Percentiles rank a stretch among this genome's conserved stretches.
Evolutionary conservation across 176 grass and related monocot species (phyloP).

Genomic region (Alopecurus myosuroides): DNA sequence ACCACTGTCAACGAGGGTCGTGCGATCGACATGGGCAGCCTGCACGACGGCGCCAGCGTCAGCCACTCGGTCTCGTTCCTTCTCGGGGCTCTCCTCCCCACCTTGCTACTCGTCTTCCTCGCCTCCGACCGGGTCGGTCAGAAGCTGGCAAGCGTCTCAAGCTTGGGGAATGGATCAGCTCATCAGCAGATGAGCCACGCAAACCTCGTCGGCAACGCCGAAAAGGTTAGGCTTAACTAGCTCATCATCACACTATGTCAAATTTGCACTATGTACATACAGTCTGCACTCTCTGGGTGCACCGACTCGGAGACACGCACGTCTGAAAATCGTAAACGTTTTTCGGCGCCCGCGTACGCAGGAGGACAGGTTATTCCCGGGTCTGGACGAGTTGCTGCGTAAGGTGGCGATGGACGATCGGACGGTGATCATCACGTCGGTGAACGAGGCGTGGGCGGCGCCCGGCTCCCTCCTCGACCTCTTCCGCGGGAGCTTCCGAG

Average conservation of each 20-base stretch:
- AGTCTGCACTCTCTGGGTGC: not conserved
- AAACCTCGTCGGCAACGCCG: not conserved
- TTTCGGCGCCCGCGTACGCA: not conserved
- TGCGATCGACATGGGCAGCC: not conserved
- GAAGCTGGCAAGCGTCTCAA: not conserved
- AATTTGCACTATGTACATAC: too few species aligned
- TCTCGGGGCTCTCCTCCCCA: not conserved
- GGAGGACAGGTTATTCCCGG: not conserved
- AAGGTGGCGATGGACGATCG: slow-evolving; percentile 25
- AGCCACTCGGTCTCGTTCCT: slow-evolving; percentile 1
- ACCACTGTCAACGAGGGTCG: not conserved
- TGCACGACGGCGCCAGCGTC: not conserved
- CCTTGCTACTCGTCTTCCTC: slow-evolving; percentile 4
- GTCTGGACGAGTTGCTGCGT: slow-evolving; percentile 10
- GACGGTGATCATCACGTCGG: slow-evolving; percentile 53
- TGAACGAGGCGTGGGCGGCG: slow-evolving; percentile 41
- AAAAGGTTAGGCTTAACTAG: not conserved
- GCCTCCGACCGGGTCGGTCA: not conserved
- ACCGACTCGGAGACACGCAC: not conserved
- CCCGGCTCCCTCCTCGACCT: slow-evolving; percentile 31
- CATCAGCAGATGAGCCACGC: not conserved
- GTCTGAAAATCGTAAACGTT: not conserved
- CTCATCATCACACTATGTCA: not conserved
- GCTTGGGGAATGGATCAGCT: not conserved
- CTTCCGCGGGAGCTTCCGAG: slow-evolving; percentile 31